Percentiles rank a stretch among this genome's conserved stretches.
Evolutionary conservation across 2,329 filamentous ascomycete species (phyloP).

Genomic region (Didymella pomorum): DNA sequence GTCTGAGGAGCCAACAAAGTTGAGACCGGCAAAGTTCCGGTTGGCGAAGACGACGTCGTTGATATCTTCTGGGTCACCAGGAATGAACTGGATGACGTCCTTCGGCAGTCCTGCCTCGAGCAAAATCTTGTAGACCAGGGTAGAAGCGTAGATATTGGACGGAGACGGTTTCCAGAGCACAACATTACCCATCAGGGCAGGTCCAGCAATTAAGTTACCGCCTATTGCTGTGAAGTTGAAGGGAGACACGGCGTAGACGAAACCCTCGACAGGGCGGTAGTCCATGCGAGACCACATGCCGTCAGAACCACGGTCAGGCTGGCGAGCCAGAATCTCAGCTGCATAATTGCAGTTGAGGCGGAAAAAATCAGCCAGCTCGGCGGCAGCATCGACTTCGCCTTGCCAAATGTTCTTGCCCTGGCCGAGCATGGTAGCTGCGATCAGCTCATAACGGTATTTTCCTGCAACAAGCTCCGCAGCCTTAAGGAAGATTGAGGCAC

Average conservation of each 20-base stretch:
- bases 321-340: conserved; percentile 84
- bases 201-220: conserved; percentile 81
- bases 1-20: conserved; percentile 90
- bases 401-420: conserved; percentile 99
- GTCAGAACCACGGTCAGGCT: conserved; percentile 79
- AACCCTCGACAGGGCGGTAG: conserved; percentile 87
- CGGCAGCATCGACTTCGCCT: conserved; percentile 93
- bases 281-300: conserved; percentile 89
- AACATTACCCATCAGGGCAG: conserved; percentile 89
- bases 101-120: conserved; percentile 88
- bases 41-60: conserved; percentile 78
- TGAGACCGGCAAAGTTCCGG: conserved; percentile 83
- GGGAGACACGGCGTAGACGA: conserved; percentile 90
- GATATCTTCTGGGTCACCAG: conserved; percentile 82
- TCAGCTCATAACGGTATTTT: conserved; percentile 94
- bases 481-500: conserved; percentile 92
- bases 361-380: conserved; percentile 89
- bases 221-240: conserved; percentile 98
- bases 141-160: conserved; percentile 83
- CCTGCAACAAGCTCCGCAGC: conserved; percentile 86
- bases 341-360: conserved; percentile 92
- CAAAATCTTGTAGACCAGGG: conserved; percentile 86
- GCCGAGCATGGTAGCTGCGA: conserved; percentile 92
- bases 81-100: conserved; percentile 90
- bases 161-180: conserved; percentile 95